Conservation (phyloP, 345 rosid species). For the Diplotaxis tenuifolia region DNA sequence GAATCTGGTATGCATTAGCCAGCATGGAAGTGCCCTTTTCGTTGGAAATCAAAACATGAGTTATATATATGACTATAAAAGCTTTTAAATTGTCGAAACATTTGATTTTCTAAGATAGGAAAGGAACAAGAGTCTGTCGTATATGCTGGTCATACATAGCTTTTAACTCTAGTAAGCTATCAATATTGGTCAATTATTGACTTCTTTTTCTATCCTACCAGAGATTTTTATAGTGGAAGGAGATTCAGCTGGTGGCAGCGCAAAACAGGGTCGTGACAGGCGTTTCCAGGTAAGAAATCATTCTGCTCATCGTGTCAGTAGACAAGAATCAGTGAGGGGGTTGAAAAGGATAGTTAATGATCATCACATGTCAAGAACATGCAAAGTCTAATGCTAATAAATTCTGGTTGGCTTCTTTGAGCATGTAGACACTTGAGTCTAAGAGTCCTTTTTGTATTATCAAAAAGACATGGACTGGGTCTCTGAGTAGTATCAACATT, state of each 20-base stretch:
- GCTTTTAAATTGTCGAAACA: neutral
- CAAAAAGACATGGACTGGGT: neutral
- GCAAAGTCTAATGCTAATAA: neutral
- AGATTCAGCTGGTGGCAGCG: slow-evolving; percentile 99
- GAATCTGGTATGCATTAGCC: slow-evolving; percentile 63
- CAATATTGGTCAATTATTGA: neutral
- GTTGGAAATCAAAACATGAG: slow-evolving; percentile 66
- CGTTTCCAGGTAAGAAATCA: slow-evolving; percentile 67
- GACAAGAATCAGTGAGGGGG: neutral
- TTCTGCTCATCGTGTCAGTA: neutral
- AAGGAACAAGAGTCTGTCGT: neutral
- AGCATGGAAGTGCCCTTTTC: slow-evolving; percentile 60
- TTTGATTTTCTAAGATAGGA: neutral
- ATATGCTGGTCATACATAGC: slow-evolving; percentile 1
- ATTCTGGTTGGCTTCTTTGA: neutral
- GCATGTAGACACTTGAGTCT: neutral
- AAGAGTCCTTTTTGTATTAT: neutral
- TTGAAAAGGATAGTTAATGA: neutral
- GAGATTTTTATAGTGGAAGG: slow-evolving; percentile 99
- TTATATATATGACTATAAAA: neutral
- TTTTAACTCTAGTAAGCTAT: slow-evolving; percentile 1
- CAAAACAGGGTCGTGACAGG: slow-evolving; percentile 98
- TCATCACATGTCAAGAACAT: neutral
- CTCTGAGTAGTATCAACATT: neutral
- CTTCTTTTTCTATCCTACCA: slow-evolving; percentile 25